Conservation (phyloP, 148 eudicot genomes). For the Heliosperma pusillum region DNA sequence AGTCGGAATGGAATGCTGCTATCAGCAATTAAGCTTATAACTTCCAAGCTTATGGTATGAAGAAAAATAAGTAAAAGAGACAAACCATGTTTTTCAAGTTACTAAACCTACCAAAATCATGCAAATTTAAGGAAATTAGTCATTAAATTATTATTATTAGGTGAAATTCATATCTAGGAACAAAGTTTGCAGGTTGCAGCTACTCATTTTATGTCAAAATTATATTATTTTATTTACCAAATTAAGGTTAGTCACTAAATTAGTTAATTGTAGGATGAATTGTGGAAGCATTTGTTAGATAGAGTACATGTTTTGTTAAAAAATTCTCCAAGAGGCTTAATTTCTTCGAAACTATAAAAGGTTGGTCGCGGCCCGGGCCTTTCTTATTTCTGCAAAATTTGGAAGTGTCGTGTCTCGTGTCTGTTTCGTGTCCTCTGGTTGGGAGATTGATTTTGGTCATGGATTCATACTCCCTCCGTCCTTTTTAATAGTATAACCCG, state of each 20-base stretch:
- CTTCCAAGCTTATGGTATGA: neutral
- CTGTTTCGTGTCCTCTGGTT: no score
- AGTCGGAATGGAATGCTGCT: neutral
- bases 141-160: slow-evolving; percentile 3
- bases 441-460: no score
- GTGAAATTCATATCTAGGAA: slow-evolving; percentile 6
- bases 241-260: neutral
- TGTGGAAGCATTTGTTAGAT: no score
- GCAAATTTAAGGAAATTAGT: neutral
- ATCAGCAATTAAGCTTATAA: neutral
- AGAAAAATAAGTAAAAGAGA: slow-evolving; percentile 4
- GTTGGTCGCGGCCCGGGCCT: no score
- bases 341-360: no score
- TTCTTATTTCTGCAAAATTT: no score
- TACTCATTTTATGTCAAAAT: neutral
- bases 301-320: no score
- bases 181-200: slow-evolving; percentile 10
- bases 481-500: no score
- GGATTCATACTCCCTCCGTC: no score
- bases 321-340: no score
- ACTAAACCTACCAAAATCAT: neutral
- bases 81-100: slow-evolving; percentile 7
- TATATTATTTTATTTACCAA: neutral
- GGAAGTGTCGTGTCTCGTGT: no score
- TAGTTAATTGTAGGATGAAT: neutral